Conservation (phyloP, 306 rosid genomes). For the Cicer pinnatifidum region DNA sequence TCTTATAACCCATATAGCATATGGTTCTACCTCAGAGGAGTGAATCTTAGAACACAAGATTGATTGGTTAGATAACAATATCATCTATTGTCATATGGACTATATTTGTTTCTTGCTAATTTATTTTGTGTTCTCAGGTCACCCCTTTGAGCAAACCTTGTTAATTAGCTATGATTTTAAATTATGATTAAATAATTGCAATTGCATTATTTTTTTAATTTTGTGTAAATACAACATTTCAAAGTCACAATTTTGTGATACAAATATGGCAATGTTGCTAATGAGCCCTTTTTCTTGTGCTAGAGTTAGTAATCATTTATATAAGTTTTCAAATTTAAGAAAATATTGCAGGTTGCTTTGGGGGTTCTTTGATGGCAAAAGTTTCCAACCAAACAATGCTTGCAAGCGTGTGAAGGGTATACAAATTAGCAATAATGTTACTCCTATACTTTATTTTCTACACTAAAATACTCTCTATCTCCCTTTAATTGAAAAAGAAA, state of each 20-base stretch:
- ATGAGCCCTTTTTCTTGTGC: neutral
- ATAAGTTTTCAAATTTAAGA: slow-evolving; percentile 21
- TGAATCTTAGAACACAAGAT: slow-evolving; percentile 49
- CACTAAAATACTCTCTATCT: slow-evolving; percentile 5
- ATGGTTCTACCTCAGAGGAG: slow-evolving; percentile 52
- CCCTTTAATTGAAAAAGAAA: slow-evolving; percentile 13
- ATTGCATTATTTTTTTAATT: neutral
- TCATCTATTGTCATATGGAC: neutral
- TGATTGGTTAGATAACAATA: slow-evolving; percentile 18
- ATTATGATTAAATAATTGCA: neutral
- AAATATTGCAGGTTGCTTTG: slow-evolving; percentile 29
- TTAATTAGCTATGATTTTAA: slow-evolving; percentile 1
- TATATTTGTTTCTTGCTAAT: neutral
- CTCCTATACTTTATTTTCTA: slow-evolving; percentile 33
- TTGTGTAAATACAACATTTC: no score
- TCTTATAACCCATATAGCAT: neutral
- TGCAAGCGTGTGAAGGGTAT: neutral
- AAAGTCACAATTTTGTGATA: no score
- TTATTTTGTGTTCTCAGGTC: slow-evolving; percentile 57
- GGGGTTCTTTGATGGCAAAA: neutral
- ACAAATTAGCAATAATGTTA: slow-evolving; percentile 32
- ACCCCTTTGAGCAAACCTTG: slow-evolving; percentile 52
- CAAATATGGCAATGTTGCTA: neutral
- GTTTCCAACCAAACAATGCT: neutral
- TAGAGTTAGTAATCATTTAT: neutral